These are phyloP conservation scores for Phyllostachys edulis DNA, from an alignment of 176 grass and related monocot genomes.

Conservation along the genomic window DNA sequence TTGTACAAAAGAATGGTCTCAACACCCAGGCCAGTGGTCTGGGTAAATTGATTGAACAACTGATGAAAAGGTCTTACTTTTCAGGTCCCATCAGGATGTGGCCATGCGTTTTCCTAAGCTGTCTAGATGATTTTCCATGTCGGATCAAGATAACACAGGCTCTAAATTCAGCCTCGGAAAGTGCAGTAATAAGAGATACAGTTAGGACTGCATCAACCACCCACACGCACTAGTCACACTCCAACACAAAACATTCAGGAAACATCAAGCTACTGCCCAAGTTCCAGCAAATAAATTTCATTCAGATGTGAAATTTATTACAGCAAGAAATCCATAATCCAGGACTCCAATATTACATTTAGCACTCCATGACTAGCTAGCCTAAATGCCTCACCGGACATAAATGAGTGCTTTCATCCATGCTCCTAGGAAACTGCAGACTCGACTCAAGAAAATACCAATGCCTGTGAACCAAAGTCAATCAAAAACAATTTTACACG, in stretches of 20 bases:
- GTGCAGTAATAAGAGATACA: not conserved
- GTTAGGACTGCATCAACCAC: not conserved
- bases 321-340: not conserved
- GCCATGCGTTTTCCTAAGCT: too few relatives aligned
- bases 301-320: not conserved
- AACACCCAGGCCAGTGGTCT: not conserved
- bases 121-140: not conserved
- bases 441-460: not conserved
- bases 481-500: not conserved
- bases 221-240: not conserved
- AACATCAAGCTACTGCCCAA: not conserved
- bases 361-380: not conserved
- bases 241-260: not conserved
- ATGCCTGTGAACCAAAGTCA: not conserved
- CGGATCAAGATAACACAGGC: not conserved
- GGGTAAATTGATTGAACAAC: too few relatives aligned
- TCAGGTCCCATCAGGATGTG: too few relatives aligned
- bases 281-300: not conserved
- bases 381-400: not conserved
- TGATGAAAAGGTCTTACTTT: too few relatives aligned
- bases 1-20: not conserved
- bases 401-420: not conserved
- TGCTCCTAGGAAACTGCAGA: not conserved
- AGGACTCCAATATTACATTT: too few relatives aligned
- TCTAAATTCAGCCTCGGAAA: not conserved